These are phyloP conservation scores for Pseudoscleropodium purum DNA, from an alignment of 225 moss, liverwort and hornwort species.

Conservation along the genomic window DNA sequence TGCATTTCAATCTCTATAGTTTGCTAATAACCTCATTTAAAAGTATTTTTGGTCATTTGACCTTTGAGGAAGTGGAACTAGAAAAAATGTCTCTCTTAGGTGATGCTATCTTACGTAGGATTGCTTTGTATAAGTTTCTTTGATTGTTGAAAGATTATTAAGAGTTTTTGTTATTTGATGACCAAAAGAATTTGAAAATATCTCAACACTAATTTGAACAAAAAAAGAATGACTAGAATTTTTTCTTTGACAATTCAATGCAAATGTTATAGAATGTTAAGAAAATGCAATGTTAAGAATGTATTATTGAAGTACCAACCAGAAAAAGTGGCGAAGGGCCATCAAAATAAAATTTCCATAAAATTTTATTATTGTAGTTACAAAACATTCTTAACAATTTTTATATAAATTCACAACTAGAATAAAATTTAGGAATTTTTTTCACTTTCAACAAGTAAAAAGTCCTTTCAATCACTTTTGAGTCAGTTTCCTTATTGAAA, in stretches of 20 bases:
- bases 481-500: rapidly evolving
- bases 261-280: rapidly evolving
- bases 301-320: background rate
- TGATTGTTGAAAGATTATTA: background rate
- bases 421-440: background rate
- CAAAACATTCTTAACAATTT: background rate
- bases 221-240: too few species aligned
- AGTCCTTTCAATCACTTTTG: background rate
- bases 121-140: background rate
- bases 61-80: rapidly evolving
- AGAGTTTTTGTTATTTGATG: background rate
- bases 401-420: background rate
- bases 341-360: rapidly evolving
- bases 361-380: rapidly evolving
- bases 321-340: rapidly evolving
- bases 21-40: background rate
- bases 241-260: background rate
- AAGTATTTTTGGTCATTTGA: background rate
- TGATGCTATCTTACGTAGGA: rapidly evolving
- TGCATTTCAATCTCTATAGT: background rate
- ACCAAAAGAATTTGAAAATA: background rate
- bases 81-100: background rate
- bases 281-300: background rate
- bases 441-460: too few species aligned
- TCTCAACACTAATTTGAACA: background rate